A percentile compares a stretch with the other conserved stretches of the same genome.
phyloP scores from a whole-genome alignment of 495 filamentous ascomycete species.

The Penicillium macrosclerotiorum region DNA sequence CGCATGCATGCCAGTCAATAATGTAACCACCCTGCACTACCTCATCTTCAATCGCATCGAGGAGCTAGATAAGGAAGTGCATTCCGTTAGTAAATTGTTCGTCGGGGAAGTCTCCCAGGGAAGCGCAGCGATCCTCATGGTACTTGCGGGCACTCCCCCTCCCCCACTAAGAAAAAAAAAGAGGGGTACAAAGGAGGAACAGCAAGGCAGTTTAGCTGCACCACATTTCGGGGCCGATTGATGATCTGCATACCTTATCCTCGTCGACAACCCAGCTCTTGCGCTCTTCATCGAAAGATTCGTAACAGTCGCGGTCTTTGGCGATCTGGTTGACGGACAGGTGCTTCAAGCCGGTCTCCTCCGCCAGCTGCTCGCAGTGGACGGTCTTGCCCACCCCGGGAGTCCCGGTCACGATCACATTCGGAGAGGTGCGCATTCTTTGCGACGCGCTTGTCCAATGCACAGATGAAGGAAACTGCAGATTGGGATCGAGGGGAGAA shows the following conservation, averaged over 20 bases:
- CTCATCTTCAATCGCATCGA: constrained; percentile 86
- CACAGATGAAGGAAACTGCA: too few relatives aligned
- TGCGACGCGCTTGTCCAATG: background rate
- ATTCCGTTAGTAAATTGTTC: constrained; percentile 1
- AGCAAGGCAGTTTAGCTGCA: background rate
- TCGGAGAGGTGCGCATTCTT: constrained; percentile 64
- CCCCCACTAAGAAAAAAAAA: constrained; percentile 6
- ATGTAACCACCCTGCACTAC: constrained; percentile 78
- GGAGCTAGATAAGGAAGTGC: constrained; percentile 50
- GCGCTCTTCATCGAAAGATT: constrained; percentile 79
- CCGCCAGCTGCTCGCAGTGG: constrained; percentile 75
- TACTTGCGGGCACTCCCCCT: too few relatives aligned
- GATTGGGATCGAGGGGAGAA: background rate
- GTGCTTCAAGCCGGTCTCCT: constrained; percentile 72
- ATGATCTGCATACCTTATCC: constrained; percentile 67
- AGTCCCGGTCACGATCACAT: constrained; percentile 93
- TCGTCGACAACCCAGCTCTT: constrained; percentile 94
- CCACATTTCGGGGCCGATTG: background rate
- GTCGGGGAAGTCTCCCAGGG: too few relatives aligned
- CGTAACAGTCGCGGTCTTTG: constrained; percentile 78
- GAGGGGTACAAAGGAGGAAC: constrained; percentile 8
- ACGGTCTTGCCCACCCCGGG: constrained; percentile 94
- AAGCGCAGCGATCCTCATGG: too few relatives aligned
- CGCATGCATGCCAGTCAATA: constrained; percentile 98
- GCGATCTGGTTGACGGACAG: constrained; percentile 87